Evolutionary conservation across 495 filamentous ascomycete species (phyloP).

Genomic region (Neurospora sp.): DNA sequence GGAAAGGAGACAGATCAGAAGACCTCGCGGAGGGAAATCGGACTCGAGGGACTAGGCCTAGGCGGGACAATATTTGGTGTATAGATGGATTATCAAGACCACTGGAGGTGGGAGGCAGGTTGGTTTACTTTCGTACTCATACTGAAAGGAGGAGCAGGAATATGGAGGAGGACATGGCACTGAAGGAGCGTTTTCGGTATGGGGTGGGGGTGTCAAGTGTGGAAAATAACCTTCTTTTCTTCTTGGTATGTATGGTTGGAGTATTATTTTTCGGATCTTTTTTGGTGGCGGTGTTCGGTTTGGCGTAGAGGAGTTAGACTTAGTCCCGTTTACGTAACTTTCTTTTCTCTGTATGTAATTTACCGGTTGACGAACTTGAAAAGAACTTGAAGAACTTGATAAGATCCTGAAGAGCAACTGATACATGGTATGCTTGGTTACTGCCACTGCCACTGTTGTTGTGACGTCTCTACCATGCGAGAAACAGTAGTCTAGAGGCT

Average conservation of each 20-base stretch:
- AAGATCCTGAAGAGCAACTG: background rate
- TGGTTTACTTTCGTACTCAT: background rate
- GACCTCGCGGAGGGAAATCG: background rate
- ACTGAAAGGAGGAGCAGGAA: background rate
- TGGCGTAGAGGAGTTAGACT: background rate
- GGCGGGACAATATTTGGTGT: background rate
- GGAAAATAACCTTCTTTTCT: background rate
- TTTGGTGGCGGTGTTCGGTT: background rate
- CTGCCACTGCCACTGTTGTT: too few species aligned
- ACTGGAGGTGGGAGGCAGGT: background rate
- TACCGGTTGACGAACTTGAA: background rate
- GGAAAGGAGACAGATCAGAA: background rate
- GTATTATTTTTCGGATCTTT: background rate
- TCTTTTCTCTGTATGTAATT: background rate
- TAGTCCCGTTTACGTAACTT: background rate
- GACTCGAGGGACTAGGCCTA: background rate
- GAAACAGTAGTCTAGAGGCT: background rate
- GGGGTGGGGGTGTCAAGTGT: background rate
- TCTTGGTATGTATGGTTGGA: background rate
- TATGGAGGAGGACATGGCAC: background rate
- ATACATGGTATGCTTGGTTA: background rate
- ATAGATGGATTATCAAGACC: background rate
- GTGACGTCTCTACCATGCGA: background rate
- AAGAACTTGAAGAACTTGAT: background rate
- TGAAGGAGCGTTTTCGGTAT: background rate